Conservation (phyloP, 768 basidiomycete species). For the Lactarius quietus region DNA sequence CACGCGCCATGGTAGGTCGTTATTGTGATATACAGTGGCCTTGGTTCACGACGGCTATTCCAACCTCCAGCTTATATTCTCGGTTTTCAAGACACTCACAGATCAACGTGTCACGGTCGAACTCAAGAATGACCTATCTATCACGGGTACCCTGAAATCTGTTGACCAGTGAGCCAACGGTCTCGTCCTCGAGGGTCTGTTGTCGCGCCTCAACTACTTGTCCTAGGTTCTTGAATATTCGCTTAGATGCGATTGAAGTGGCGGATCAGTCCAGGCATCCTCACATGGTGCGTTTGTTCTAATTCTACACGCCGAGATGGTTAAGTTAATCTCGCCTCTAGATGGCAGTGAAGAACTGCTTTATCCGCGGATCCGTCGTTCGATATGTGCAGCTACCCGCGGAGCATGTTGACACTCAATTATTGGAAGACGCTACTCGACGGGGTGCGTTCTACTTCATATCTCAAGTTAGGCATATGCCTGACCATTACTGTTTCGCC, state of each 20-base stretch:
- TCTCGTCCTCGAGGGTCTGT: constrained; percentile 22
- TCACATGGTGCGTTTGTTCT: constrained; percentile 72
- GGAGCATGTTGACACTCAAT: constrained; percentile 89
- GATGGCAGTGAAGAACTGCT: constrained; percentile 99
- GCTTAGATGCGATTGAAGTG: constrained; percentile 90
- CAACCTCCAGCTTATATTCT: constrained; percentile 74
- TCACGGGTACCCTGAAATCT: constrained; percentile 92
- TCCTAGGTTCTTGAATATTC: constrained; percentile 87
- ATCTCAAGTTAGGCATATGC: background rate
- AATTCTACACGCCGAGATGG: background rate
- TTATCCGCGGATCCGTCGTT: constrained; percentile 97
- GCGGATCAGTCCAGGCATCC: constrained; percentile 91
- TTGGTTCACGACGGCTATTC: background rate
- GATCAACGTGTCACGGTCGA: constrained; percentile 97
- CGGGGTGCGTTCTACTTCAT: constrained; percentile 58
- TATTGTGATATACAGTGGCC: background rate
- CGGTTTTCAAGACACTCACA: constrained; percentile 98
- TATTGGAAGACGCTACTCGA: constrained; percentile 94
- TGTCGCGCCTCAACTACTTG: background rate
- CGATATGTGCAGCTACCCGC: constrained; percentile 95
- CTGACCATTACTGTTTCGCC: constrained; percentile 1
- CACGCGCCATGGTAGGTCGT: constrained; percentile 17
- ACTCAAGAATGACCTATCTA: constrained; percentile 97
- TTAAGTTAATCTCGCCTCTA: constrained; percentile 32
- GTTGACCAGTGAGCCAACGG: constrained; percentile 83